Evolutionary conservation across 1,284 basidiomycete genomes (phyloP).

Genomic region (Hypsizygus ulmarius): DNA sequence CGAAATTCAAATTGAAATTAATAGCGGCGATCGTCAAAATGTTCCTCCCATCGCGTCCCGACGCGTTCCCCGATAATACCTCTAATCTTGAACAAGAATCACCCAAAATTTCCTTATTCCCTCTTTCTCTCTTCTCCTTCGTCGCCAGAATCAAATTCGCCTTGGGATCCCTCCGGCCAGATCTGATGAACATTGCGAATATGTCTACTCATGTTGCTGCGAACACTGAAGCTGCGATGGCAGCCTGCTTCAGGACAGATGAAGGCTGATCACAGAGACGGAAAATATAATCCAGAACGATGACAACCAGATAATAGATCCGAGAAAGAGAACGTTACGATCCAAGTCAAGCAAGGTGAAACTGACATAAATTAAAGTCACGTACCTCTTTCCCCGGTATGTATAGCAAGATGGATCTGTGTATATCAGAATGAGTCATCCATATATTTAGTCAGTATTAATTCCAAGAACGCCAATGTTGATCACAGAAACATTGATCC

Average conservation of each 20-base stretch:
- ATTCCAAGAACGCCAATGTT: no score
- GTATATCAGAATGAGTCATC: not conserved
- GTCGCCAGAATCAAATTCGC: slow-evolving; percentile 16
- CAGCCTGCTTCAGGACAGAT: slow-evolving; percentile 20
- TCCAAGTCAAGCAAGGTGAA: no score
- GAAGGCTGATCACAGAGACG: slow-evolving; percentile 12
- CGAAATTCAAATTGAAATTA: no score
- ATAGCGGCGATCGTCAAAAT: no score
- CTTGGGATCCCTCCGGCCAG: slow-evolving; percentile 16
- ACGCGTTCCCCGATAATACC: not conserved
- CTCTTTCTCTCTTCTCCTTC: slow-evolving; percentile 10
- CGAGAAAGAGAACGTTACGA: not conserved
- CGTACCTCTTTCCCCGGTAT: slow-evolving; percentile 24
- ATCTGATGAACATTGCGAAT: slow-evolving; percentile 23
- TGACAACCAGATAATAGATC: not conserved
- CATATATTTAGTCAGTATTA: not conserved
- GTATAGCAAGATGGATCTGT: slow-evolving; percentile 24
- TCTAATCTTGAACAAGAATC: not conserved
- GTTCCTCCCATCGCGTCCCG: no score
- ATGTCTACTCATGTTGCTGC: slow-evolving; percentile 22
- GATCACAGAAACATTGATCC: no score
- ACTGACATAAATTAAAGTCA: not conserved
- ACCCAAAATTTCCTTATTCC: not conserved
- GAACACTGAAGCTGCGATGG: slow-evolving; percentile 22
- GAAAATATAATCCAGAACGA: slow-evolving; percentile 3